phyloP scores from a whole-genome alignment of 495 filamentous ascomycete genomes.

The Tuber brumale region DNA sequence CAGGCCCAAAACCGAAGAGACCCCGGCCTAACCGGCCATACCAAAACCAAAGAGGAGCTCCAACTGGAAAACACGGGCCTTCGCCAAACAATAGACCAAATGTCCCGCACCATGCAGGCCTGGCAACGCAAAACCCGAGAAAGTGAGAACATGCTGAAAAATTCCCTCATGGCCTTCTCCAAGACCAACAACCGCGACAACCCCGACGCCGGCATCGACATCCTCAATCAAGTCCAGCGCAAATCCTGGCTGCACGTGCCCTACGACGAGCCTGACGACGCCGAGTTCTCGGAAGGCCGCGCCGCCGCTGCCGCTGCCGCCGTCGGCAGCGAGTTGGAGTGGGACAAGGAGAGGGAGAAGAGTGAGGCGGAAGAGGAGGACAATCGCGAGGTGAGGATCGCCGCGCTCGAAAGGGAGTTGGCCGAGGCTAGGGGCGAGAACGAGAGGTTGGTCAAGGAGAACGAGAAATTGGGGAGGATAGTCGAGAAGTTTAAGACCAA shows the following conservation, averaged over 20 bases:
- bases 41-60: conserved; percentile 38
- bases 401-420: conserved; percentile 14
- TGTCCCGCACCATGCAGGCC: conserved; percentile 34
- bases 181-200: conserved; percentile 4
- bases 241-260: conserved; percentile 35
- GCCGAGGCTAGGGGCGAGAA: conserved; percentile 9
- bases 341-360: conserved; percentile 12
- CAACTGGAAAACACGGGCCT: conserved; percentile 38
- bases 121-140: conserved; percentile 38
- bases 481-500: conserved; percentile 53
- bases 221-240: conserved; percentile 31
- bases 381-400: conserved; percentile 10
- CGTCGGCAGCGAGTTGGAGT: conserved; percentile 17
- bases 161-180: conserved; percentile 31
- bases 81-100: conserved; percentile 35
- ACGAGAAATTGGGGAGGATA: conserved; percentile 24
- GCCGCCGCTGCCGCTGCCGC: not conserved
- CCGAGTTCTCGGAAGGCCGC: conserved; percentile 20
- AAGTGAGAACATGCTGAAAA: conserved; percentile 34
- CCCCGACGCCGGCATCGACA: conserved; percentile 27
- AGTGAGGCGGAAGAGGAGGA: conserved; percentile 16
- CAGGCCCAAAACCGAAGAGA: conserved; percentile 6
- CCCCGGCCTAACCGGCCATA: conserved; percentile 18
- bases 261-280: conserved; percentile 35
- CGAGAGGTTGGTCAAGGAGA: conserved; percentile 30